Conservation (phyloP, 768 basidiomycete genomes). For the Mycena metata region DNA sequence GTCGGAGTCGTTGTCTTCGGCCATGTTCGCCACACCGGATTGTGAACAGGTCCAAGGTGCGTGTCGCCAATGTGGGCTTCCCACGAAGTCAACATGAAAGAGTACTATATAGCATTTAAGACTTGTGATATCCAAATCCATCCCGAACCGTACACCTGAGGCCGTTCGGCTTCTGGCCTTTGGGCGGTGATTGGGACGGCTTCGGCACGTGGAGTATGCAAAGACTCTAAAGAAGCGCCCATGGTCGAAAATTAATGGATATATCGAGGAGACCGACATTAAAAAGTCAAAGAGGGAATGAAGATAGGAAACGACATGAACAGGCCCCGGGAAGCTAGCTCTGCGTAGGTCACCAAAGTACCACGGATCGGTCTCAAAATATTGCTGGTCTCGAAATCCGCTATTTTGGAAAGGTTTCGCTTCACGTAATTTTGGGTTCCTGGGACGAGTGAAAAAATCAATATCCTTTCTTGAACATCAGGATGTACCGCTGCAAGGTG, state of each 20-base stretch:
- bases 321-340: no score
- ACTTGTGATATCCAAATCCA: constrained; percentile 36
- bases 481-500: no score
- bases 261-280: background rate
- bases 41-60: constrained; percentile 26
- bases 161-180: constrained; percentile 35
- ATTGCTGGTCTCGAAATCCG: no score
- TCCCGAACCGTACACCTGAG: constrained; percentile 33
- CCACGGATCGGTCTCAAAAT: no score
- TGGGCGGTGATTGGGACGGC: constrained; percentile 32
- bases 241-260: background rate
- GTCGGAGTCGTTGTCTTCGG: constrained; percentile 26
- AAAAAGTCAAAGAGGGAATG: constrained; percentile 12
- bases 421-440: no score
- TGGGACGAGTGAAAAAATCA: no score
- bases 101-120: constrained; percentile 36
- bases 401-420: no score
- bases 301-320: background rate
- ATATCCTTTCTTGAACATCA: no score
- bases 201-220: constrained; percentile 28
- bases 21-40: constrained; percentile 26
- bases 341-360: no score
- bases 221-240: constrained; percentile 11
- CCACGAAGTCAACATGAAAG: constrained; percentile 38
- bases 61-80: constrained; percentile 36